Base-by-base conservation (phyloP, 148 eudicot genomes). In the Cornus florida region DNA sequence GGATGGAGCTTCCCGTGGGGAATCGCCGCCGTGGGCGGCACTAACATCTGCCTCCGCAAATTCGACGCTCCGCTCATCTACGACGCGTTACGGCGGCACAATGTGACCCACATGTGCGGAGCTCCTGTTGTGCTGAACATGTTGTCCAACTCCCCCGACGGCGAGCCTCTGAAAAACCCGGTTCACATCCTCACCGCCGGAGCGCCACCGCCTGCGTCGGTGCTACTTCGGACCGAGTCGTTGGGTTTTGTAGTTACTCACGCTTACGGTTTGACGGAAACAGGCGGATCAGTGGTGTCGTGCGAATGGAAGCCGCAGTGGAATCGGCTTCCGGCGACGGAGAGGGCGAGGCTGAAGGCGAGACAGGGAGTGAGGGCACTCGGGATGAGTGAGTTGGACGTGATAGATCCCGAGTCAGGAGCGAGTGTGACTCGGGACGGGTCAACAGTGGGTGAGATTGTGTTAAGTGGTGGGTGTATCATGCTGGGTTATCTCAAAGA, bases 71-170 rank as follows among this genome's bases (percentile, higher is more conserved):
- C 79, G 0, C 43, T 76, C 3, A 76, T 90, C 35, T 84, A 88
- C 76, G 76, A 22, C 1, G 73, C 85, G 6, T 82, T 90, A 3
- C 38, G 60, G 6, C 71, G 50, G 2, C 86, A 88, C 50, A 74
- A 75, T 2, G 93, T 90, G 64, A 91, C 95, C 7, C 95, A 91
- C 78, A 88, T 91, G 92, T 90, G 95, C 23, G 95, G 92, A 1
- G 95, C 95, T 0, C 95, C 95, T 0, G 88, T 91, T 16, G 85
- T 91, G 3, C 89, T 91, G 35, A 88, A 85, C 82, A 90, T 91
- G 95, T 66, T 91, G 3, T 80, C 87, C 0, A 83, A 82, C 71
- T 19, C 66, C 46, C 78, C 86, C 0, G 20, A 68, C 6, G 77
- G 69, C 3, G 69, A 81, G 72, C 77, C 73, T 7, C 56, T 84